Conservation (phyloP, 1,284 basidiomycete genomes). For the Cutaneotrichosporon mucoides region DNA sequence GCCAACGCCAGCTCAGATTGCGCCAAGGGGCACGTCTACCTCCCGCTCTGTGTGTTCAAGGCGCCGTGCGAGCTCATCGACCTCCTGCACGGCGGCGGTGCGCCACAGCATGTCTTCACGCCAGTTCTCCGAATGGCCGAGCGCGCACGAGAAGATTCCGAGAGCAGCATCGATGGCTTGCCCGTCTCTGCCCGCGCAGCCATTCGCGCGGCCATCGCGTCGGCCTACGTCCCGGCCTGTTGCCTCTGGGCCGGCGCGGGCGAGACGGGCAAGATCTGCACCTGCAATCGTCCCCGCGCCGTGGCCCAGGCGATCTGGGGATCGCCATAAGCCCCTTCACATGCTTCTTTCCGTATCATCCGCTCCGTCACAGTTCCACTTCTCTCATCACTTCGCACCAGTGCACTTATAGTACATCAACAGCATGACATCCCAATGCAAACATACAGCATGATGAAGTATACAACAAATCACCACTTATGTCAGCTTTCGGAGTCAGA, state of each 20-base stretch:
- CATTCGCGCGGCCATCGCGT: conserved; percentile 42
- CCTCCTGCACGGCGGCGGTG: conserved; percentile 2
- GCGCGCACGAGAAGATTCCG: conserved; percentile 24
- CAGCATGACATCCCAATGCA: not conserved
- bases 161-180: conserved; percentile 35
- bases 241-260: not conserved
- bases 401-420: too few relatives aligned
- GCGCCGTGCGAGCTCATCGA: conserved; percentile 19
- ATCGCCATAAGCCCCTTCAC: too few relatives aligned
- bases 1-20: conserved; percentile 49
- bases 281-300: not conserved
- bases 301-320: not conserved
- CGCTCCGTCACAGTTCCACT: too few relatives aligned
- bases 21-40: conserved; percentile 45
- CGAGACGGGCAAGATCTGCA: not conserved
- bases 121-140: conserved; percentile 27
- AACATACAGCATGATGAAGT: not conserved
- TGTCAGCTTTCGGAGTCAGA: too few relatives aligned
- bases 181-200: conserved; percentile 43
- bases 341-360: too few relatives aligned
- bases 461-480: conserved; percentile 6
- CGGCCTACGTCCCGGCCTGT: conserved; percentile 6
- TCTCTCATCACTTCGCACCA: too few relatives aligned
- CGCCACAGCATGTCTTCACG: conserved; percentile 7
- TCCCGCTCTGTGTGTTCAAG: conserved; percentile 42